A percentile compares a stretch with the other conserved stretches of the same genome.
Evolutionary conservation across 2,329 filamentous ascomycete genomes (phyloP).

Genomic region (Trichoderma gracile): DNA sequence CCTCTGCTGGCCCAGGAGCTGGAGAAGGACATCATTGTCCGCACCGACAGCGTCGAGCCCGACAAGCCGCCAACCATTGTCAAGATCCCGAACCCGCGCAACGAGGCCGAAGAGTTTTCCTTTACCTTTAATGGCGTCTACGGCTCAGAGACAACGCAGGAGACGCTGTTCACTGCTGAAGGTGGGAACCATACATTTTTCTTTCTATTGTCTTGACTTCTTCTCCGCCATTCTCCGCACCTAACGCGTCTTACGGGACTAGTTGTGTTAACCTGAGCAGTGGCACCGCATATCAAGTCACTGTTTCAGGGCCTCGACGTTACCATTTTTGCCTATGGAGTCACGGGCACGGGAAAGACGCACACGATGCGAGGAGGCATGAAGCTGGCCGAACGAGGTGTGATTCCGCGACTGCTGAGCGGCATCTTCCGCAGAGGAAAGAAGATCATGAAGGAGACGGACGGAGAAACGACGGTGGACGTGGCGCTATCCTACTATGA

Average conservation of each 20-base stretch:
- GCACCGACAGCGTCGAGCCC: conserved; percentile 61
- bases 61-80: conserved; percentile 68
- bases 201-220: neutral
- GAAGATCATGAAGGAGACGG: conserved; percentile 79
- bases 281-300: conserved; percentile 85
- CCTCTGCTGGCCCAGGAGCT: conserved; percentile 83
- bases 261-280: conserved; percentile 49
- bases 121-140: conserved; percentile 96
- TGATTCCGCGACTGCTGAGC: conserved; percentile 83
- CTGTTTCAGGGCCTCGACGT: conserved; percentile 87
- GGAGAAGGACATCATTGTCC: conserved; percentile 84
- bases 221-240: conserved; percentile 7
- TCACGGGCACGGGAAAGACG: conserved; percentile 91
- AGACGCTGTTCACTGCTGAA: conserved; percentile 86
- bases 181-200: conserved; percentile 52
- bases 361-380: conserved; percentile 94
- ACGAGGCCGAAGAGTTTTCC: conserved; percentile 84
- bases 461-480: conserved; percentile 67
- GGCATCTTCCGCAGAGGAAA: conserved; percentile 81
- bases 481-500: conserved; percentile 90
- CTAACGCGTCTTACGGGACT: conserved; percentile 12
- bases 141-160: conserved; percentile 75
- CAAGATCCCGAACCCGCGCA: conserved; percentile 91
- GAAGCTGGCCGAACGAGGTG: conserved; percentile 79
- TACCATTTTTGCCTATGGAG: conserved; percentile 89